Conservation (phyloP, 1,139 yeast species). For the Geotrichum europaeum region DNA sequence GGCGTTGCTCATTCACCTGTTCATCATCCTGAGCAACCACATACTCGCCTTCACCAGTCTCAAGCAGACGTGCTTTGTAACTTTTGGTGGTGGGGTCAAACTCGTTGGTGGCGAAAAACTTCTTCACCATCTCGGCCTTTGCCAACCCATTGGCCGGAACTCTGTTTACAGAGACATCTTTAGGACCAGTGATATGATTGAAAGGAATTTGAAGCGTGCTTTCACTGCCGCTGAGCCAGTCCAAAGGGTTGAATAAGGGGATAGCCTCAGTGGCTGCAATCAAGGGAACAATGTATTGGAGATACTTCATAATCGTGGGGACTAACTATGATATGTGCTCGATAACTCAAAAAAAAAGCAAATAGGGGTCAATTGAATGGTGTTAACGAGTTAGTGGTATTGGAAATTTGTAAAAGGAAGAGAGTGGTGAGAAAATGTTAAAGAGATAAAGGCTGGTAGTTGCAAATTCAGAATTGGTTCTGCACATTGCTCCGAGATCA, state of each 20-base stretch:
- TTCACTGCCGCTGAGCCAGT: neutral
- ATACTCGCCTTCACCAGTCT: neutral
- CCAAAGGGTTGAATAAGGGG: neutral
- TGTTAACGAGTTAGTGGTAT: neutral
- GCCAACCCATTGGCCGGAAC: neutral
- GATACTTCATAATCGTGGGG: neutral
- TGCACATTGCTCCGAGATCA: too few relatives aligned
- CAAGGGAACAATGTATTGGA: neutral
- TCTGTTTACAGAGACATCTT: neutral
- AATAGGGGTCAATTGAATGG: neutral
- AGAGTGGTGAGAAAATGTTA: neutral
- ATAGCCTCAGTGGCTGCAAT: neutral
- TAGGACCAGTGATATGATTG: neutral
- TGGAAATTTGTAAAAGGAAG: neutral
- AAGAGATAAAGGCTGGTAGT: too few relatives aligned
- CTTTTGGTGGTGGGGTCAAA: neutral
- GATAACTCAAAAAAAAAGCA: neutral
- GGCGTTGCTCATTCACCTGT: constrained; percentile 1
- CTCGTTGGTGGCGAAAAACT: neutral
- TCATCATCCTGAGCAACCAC: neutral
- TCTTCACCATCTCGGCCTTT: neutral
- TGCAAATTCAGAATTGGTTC: too few relatives aligned
- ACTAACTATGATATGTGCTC: neutral
- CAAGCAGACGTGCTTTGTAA: neutral
- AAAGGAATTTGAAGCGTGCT: neutral